A percentile compares a stretch with the other conserved stretches of the same genome.
These are phyloP conservation scores for Fraxinus sp. DNA, from an alignment of 305 asterid genomes.

Conservation along the genomic window DNA sequence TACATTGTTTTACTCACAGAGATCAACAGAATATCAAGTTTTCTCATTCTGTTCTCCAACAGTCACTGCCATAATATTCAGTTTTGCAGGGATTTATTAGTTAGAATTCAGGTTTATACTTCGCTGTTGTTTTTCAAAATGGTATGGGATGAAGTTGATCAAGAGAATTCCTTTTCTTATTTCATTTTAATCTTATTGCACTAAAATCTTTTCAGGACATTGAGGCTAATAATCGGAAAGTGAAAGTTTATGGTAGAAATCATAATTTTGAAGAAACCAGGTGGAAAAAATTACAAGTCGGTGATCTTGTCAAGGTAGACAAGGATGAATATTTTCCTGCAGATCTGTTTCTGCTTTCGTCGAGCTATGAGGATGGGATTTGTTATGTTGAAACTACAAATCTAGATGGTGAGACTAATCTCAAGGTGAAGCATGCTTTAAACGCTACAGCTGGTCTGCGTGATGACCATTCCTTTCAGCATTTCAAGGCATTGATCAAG, in stretches of 20 bases:
- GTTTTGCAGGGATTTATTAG: not conserved
- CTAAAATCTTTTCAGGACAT: slow-evolving; percentile 56
- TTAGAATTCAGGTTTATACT: not conserved
- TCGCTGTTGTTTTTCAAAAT: not conserved
- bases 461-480: slow-evolving; percentile 47
- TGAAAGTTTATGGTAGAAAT: slow-evolving; percentile 45
- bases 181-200: slow-evolving; percentile 4
- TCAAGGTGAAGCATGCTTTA: slow-evolving; percentile 90
- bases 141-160: not conserved
- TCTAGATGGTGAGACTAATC: slow-evolving; percentile 95
- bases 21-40: not conserved
- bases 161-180: not conserved
- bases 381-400: slow-evolving; percentile 93
- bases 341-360: slow-evolving; percentile 80
- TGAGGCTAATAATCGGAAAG: slow-evolving; percentile 82
- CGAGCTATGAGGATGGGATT: slow-evolving; percentile 83
- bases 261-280: slow-evolving; percentile 52
- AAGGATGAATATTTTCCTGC: slow-evolving; percentile 93
- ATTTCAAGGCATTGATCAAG: slow-evolving; percentile 67
- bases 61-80: not conserved
- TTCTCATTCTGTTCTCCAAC: not conserved
- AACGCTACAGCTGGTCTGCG: slow-evolving; percentile 58
- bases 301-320: slow-evolving; percentile 76
- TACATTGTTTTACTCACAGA: not conserved
- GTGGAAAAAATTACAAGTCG: slow-evolving; percentile 82